Base-by-base conservation (phyloP, 2,329 filamentous ascomycete genomes). In the Hypoxylon sp. region DNA sequence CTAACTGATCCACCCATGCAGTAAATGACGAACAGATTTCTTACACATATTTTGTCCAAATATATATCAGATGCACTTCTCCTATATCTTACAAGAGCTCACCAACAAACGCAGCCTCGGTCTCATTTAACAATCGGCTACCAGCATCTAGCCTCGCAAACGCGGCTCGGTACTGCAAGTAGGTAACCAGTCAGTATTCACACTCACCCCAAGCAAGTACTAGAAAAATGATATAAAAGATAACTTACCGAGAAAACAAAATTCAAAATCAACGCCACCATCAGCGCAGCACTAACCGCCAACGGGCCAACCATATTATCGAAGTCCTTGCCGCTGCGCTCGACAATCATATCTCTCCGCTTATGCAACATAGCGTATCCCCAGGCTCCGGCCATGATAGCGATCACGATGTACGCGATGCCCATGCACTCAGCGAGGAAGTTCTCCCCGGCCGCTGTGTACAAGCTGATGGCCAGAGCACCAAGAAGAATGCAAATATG, bases 401-500 rank as follows among this genome's bases (percentile, higher is more conserved):
- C 94, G 69, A 98, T 92, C 61, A 83, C 77, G 2, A 95, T 91
- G 77, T 97, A 98, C 9, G 91, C 88, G 19, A 96, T 84, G n/a
- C 94, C 94, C 76, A 98, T 89, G 38, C 84, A 83, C 73, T 92
- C 87, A 0, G 93, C 94, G 32, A 97, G 80, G n/a, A 84, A 83
- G 79, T 97, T 93, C 72, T 90, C 83, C 5, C 93, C 92, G 0
- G 94, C 94, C 0, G 95, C 93, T 73, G 97, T 95, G 82, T 95
- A 98, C 28, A 99, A 83, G 21, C 91, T 93, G 11, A 99, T 83
- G 0, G 93, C 93, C 30, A 99, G 82, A 21, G 91, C 90, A 38
- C 94, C 94, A 23, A 99, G 89, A 13, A 99, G 85, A 52, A 99
- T 89, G 68, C 90, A 91, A 75, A 99, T 94, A 79, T 98, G 94